phyloP scores from a whole-genome alignment of 257 asterid species.

The Leonotis leonurus region DNA sequence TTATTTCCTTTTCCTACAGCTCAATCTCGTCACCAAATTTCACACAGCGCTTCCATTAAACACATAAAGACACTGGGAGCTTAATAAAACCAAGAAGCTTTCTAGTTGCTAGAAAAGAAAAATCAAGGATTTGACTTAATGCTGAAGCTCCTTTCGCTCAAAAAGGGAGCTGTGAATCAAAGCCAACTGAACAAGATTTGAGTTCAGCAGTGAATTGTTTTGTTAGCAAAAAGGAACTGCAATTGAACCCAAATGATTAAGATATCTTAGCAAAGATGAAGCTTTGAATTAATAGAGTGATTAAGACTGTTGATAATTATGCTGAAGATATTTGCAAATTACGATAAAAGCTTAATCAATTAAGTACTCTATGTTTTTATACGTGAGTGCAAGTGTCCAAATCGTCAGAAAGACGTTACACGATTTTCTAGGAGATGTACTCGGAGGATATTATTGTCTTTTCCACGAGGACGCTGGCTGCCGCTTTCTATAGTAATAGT shows the following conservation, averaged over 20 bases:
- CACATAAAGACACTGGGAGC: background rate
- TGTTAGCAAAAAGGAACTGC: background rate
- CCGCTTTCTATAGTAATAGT: too few relatives aligned
- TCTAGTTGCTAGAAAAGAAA: background rate
- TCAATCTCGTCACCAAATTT: constrained; percentile 25
- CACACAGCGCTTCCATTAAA: constrained; percentile 11
- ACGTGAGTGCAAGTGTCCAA: background rate
- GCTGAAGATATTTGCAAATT: background rate
- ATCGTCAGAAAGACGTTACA: background rate
- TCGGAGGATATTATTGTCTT: constrained; percentile 14
- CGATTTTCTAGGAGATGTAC: background rate
- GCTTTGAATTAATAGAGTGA: background rate
- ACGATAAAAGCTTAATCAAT: background rate
- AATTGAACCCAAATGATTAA: constrained; percentile 1
- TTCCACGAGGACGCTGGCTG: too few relatives aligned
- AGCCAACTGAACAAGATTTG: background rate
- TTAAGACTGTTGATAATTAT: background rate
- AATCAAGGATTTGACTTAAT: background rate
- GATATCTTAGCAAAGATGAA: constrained; percentile 3
- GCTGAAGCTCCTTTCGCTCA: background rate
- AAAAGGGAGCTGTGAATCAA: background rate
- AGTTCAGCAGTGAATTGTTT: background rate
- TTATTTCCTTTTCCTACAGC: constrained; percentile 30
- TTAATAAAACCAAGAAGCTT: background rate
- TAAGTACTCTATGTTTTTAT: background rate